A percentile compares a stretch with the other conserved stretches of the same genome.
Evolutionary conservation across 345 rosid species (phyloP).

Genomic region (Aurinia saxatilis): DNA sequence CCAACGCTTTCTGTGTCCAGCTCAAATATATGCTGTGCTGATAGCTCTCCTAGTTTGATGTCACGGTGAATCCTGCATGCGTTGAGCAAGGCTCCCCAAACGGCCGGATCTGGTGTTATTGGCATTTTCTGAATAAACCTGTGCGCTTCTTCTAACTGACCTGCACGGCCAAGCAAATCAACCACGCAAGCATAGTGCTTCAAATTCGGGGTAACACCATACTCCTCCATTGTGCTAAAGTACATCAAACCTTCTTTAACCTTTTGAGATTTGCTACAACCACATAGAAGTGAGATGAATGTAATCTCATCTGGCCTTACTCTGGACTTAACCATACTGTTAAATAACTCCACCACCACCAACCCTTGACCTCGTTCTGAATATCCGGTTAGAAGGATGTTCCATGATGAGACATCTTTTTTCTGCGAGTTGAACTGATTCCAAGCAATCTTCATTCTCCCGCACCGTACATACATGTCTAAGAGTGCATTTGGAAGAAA

Average conservation of each 20-base stretch:
- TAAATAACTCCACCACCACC: slow-evolving; percentile 49
- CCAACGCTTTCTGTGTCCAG: slow-evolving; percentile 55
- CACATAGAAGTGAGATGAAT: slow-evolving; percentile 64
- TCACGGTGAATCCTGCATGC: slow-evolving; percentile 62
- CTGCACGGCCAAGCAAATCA: slow-evolving; percentile 79
- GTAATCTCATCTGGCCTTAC: slow-evolving; percentile 67
- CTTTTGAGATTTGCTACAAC: slow-evolving; percentile 78
- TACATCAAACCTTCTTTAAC: slow-evolving; percentile 55
- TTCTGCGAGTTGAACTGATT: slow-evolving; percentile 48
- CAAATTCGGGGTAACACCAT: slow-evolving; percentile 53
- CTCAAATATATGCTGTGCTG: slow-evolving; percentile 55
- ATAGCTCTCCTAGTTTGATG: slow-evolving; percentile 54
- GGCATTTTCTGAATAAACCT: slow-evolving; percentile 58
- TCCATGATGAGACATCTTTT: slow-evolving; percentile 73
- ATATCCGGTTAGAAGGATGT: slow-evolving; percentile 65
- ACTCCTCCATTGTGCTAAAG: slow-evolving; percentile 51
- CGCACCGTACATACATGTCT: slow-evolving; percentile 81
- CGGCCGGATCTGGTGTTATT: slow-evolving; percentile 56
- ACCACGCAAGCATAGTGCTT: slow-evolving; percentile 81
- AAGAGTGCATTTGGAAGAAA: slow-evolving; percentile 61
- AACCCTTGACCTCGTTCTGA: slow-evolving; percentile 59
- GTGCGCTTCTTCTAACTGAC: slow-evolving; percentile 57
- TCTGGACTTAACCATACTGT: slow-evolving; percentile 48
- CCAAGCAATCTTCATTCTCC: slow-evolving; percentile 57
- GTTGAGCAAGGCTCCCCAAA: slow-evolving; percentile 84